Base-by-base conservation (phyloP, 306 rosid genomes). In the Abrus precatorius region DNA sequence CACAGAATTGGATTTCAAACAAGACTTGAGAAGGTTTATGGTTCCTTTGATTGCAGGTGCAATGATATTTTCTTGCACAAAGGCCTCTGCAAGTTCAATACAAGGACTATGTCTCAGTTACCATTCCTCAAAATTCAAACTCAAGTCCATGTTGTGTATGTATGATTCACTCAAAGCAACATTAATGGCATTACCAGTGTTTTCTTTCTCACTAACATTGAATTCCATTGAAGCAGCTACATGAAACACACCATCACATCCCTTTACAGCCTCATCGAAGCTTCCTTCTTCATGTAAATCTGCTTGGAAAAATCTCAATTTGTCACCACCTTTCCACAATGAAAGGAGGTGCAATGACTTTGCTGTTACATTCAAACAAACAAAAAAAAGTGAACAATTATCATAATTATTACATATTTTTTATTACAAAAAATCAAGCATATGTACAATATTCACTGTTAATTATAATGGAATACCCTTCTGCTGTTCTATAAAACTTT, bases 191-290 rank as follows among this genome's bases (percentile, higher is more conserved):
- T 79, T 90, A 92, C 95, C 98, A 12, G 79, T 84, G 78, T 92
- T 83, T 8, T 90, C 80, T 78, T 86, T 75, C 6, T 36, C 82
- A n/a, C 29, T 32, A 52, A 88, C 82, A 80, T 56, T 84, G 74
- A 90, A 90, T 60, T 84, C 71, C 97, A 94, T 92, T 41, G 95
- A 83, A 72, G 97, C 91, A 28, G 98, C 97, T 27, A 90, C 94
- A 56, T 90, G 97, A 41, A 89, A 92, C 9, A 94, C 94, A 1
- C 97, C 98, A 61, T 76, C 81, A 34, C 94, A 92, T 10, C 90
- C 95, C 71, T 84, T 81, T 38, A 94, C 87, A 20, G 94, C 98
- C 82, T 90, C 89, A 33, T 92, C 88, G 30, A 92, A 92, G 88
- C 98, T 94, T 60, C 92, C 90, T 86, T 90, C 92, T 75, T 87